Conservation (phyloP, 2,329 filamentous ascomycete genomes). For the Hypoxylon sp. region DNA sequence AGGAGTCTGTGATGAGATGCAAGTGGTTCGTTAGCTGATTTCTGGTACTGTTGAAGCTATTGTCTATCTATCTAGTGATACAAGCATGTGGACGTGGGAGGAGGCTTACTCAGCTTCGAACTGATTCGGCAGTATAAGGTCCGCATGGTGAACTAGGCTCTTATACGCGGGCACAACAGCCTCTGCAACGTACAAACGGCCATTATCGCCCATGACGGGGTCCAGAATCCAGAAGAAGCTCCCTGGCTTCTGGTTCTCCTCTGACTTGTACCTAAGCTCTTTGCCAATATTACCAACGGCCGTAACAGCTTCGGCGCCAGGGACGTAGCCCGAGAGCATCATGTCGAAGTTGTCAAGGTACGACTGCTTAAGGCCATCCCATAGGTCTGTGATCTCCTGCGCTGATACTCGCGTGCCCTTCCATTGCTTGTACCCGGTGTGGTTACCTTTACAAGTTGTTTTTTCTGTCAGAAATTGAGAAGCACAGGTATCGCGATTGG, state of each 20-base stretch:
- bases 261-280: slow-evolving; percentile 79
- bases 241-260: slow-evolving; percentile 66
- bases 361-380: slow-evolving; percentile 85
- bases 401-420: slow-evolving; percentile 87
- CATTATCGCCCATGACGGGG: slow-evolving; percentile 98
- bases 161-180: slow-evolving; percentile 95
- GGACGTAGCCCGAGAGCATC: slow-evolving; percentile 94
- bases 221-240: slow-evolving; percentile 98
- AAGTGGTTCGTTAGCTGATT: slow-evolving; percentile 8
- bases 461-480: slow-evolving; percentile 5
- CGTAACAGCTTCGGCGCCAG: slow-evolving; percentile 86
- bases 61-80: background rate
- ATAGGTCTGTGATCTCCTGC: slow-evolving; percentile 86
- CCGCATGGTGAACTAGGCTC: slow-evolving; percentile 81
- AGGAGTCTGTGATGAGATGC: slow-evolving; percentile 74
- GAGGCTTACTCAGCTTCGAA: slow-evolving; percentile 90
- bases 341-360: slow-evolving; percentile 92
- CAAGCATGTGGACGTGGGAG: background rate
- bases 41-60: background rate
- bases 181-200: slow-evolving; percentile 88
- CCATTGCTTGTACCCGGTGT: slow-evolving; percentile 91
- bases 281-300: slow-evolving; percentile 87
- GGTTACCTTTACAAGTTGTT: slow-evolving; percentile 78
- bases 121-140: slow-evolving; percentile 95
- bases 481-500: slow-evolving; percentile 7